These are phyloP conservation scores for Sporothrix euskadiensis DNA, from an alignment of 2,329 filamentous ascomycete genomes.

Conservation along the genomic window DNA sequence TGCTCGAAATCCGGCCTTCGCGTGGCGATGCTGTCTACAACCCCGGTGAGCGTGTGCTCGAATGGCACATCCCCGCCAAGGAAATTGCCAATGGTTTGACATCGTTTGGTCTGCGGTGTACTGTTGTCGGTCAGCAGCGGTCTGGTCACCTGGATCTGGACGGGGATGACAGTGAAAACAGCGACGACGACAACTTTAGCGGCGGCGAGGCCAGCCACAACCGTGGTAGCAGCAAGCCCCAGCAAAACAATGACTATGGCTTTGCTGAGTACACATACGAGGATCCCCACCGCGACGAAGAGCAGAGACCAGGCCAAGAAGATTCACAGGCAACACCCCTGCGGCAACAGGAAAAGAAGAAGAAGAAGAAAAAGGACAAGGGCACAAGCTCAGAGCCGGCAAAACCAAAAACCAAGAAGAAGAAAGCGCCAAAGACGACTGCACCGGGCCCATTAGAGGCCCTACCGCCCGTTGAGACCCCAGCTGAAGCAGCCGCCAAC, in stretches of 20 bases:
- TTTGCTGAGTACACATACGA: slow-evolving; percentile 57
- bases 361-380: slow-evolving; percentile 36
- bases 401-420: slow-evolving; percentile 21
- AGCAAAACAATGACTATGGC: slow-evolving; percentile 46
- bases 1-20: slow-evolving; percentile 77
- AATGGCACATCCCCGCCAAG: slow-evolving; percentile 81
- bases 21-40: slow-evolving; percentile 83
- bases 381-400: neutral
- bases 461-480: slow-evolving; percentile 21
- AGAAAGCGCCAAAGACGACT: neutral
- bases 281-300: slow-evolving; percentile 54
- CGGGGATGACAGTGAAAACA: slow-evolving; percentile 47
- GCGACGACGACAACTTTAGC: slow-evolving; percentile 45
- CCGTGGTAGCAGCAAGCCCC: slow-evolving; percentile 35
- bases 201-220: slow-evolving; percentile 42
- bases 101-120: slow-evolving; percentile 75
- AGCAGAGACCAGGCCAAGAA: neutral
- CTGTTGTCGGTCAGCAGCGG: slow-evolving; percentile 66
- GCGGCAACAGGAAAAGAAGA: slow-evolving; percentile 40
- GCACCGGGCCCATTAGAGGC: neutral
- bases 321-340: slow-evolving; percentile 33
- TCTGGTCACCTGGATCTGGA: slow-evolving; percentile 43
- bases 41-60: slow-evolving; percentile 68
- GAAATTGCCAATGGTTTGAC: slow-evolving; percentile 68
- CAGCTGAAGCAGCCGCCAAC: slow-evolving; percentile 38